phyloP scores from a whole-genome alignment of 2,329 filamentous ascomycete species.

The Nemania sp. region DNA sequence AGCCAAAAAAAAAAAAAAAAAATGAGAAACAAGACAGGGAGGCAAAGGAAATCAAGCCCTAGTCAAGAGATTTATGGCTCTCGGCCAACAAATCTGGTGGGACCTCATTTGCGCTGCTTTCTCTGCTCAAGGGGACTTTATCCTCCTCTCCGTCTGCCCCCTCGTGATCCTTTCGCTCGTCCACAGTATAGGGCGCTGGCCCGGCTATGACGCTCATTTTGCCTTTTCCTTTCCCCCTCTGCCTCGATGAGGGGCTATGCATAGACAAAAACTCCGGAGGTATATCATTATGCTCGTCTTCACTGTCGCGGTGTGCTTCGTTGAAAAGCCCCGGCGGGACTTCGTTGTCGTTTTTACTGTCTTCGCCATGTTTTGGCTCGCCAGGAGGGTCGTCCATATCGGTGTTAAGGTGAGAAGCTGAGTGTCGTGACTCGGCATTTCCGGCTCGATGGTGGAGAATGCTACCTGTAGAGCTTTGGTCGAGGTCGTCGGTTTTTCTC shows the following conservation, averaged over 20 bases:
- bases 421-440: constrained; percentile 42
- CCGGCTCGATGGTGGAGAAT: constrained; percentile 42
- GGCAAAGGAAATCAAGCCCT: background rate
- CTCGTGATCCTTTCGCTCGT: background rate
- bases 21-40: background rate
- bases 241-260: constrained; percentile 37
- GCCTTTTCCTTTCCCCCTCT: constrained; percentile 5
- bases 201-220: background rate
- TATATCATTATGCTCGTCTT: constrained; percentile 35
- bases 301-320: constrained; percentile 24
- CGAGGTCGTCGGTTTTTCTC: constrained; percentile 17
- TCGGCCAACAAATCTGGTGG: constrained; percentile 35
- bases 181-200: background rate
- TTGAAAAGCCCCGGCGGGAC: constrained; percentile 26
- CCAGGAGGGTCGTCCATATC: background rate
- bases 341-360: constrained; percentile 24
- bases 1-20: background rate
- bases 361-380: background rate
- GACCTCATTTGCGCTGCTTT: constrained; percentile 33
- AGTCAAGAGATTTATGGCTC: constrained; percentile 16
- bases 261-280: constrained; percentile 52
- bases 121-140: constrained; percentile 23
- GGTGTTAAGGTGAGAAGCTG: constrained; percentile 24
- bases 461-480: constrained; percentile 38
- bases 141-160: background rate